Conservation (phyloP, 176 grass and related monocot genomes). For the Alloteropsis semialata region DNA sequence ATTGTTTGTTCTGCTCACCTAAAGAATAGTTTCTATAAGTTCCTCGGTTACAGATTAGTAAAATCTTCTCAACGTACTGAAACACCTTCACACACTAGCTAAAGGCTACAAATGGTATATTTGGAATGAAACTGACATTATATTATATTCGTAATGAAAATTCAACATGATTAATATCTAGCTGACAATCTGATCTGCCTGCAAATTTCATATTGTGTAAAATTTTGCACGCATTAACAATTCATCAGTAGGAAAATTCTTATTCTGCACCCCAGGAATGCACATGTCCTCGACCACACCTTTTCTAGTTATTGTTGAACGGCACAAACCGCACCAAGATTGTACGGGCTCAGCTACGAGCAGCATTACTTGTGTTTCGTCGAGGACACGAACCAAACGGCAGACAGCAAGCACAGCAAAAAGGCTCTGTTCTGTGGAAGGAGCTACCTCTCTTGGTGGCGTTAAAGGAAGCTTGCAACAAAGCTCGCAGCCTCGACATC, state of each 20-base stretch:
- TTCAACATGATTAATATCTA: background rate
- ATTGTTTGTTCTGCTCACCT: background rate
- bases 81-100: background rate
- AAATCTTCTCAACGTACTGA: background rate
- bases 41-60: background rate
- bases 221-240: background rate
- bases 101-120: background rate
- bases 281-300: background rate
- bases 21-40: background rate
- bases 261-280: background rate
- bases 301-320: background rate
- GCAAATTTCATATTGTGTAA: background rate
- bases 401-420: background rate
- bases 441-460: conserved; percentile 65
- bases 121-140: conserved; percentile 16
- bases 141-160: background rate
- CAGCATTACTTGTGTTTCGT: background rate
- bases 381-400: conserved; percentile 4
- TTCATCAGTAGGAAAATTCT: background rate
- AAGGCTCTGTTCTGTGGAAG: background rate
- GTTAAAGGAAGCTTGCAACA: conserved; percentile 71
- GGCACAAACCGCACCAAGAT: background rate
- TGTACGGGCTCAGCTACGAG: background rate
- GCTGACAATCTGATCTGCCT: background rate
- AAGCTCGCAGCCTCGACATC: conserved; percentile 66